Percentiles rank a stretch among this genome's conserved stretches.
Evolutionary conservation across 1,284 basidiomycete species (phyloP).

Genomic region (Leccinum huronense): DNA sequence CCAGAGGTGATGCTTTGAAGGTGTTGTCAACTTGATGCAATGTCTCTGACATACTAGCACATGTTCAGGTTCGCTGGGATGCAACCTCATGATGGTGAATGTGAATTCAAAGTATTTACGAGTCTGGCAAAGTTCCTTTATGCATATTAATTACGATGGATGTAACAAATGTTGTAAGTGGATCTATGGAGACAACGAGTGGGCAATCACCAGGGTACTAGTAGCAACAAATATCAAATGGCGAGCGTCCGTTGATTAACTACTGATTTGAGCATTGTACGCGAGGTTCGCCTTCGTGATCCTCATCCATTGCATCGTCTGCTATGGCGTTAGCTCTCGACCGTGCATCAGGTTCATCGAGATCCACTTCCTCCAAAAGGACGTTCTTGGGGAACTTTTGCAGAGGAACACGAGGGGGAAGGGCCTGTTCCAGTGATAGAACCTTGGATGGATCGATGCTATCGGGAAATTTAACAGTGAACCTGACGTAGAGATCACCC

Average conservation of each 20-base stretch:
- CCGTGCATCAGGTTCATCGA: constrained; percentile 82
- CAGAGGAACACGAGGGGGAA: constrained; percentile 76
- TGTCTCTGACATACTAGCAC: background rate
- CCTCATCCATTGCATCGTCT: constrained; percentile 85
- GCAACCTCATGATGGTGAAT: constrained; percentile 8
- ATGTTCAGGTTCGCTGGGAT: constrained; percentile 32
- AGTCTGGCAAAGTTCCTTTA: constrained; percentile 14
- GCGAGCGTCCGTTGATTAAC: constrained; percentile 25
- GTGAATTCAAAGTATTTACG: background rate
- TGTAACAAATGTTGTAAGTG: constrained; percentile 31
- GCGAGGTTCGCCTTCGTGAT: constrained; percentile 68
- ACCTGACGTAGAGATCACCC: constrained; percentile 90
- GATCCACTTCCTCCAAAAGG: constrained; percentile 81
- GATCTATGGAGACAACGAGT: constrained; percentile 29
- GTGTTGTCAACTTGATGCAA: background rate
- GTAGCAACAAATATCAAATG: constrained; percentile 19
- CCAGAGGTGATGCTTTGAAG: constrained; percentile 60
- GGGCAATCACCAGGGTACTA: constrained; percentile 25
- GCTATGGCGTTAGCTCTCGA: constrained; percentile 56
- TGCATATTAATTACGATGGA: constrained; percentile 33
- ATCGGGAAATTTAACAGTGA: constrained; percentile 91
- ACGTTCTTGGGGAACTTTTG: constrained; percentile 70
- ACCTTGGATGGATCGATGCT: constrained; percentile 69
- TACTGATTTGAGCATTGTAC: constrained; percentile 85
- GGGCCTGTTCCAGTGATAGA: constrained; percentile 79